These are phyloP conservation scores for Colletotrichum nymphaeae DNA, from an alignment of 2,329 filamentous ascomycete species.

Conservation along the genomic window DNA sequence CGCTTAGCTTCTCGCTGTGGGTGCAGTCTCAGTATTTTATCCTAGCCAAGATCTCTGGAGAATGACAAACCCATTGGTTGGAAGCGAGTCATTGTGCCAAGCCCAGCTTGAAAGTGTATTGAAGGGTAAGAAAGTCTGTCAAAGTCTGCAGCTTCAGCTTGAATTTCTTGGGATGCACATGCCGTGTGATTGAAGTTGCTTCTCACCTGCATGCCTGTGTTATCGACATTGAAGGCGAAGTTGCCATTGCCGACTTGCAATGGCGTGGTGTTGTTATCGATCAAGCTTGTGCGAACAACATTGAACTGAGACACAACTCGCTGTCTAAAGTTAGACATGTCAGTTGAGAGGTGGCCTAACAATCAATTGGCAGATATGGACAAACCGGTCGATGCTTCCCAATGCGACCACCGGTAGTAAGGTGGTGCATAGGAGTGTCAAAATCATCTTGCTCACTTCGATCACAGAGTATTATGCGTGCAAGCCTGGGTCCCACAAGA, in stretches of 20 bases:
- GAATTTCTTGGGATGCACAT: rapidly evolving
- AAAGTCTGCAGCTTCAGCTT: neutral
- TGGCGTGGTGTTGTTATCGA: slow-evolving; percentile 56
- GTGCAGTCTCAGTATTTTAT: neutral
- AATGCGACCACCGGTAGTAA: neutral
- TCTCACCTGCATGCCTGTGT: slow-evolving; percentile 54
- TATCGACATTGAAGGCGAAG: slow-evolving; percentile 59
- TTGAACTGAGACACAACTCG: slow-evolving; percentile 39
- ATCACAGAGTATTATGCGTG: neutral
- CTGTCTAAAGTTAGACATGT: slow-evolving; percentile 25
- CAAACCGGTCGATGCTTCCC: slow-evolving; percentile 7
- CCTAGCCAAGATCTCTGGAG: no score
- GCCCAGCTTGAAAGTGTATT: slow-evolving; percentile 59
- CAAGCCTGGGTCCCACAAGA: neutral
- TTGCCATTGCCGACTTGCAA: slow-evolving; percentile 63
- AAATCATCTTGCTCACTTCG: neutral
- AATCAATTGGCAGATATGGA: no score
- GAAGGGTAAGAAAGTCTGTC: slow-evolving; percentile 54
- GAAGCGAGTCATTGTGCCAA: slow-evolving; percentile 61
- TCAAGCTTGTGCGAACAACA: slow-evolving; percentile 39
- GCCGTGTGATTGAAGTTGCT: neutral
- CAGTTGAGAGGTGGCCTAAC: neutral
- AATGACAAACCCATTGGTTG: slow-evolving; percentile 38
- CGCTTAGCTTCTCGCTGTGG: slow-evolving; percentile 40
- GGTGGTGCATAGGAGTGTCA: neutral